Conservation (phyloP, 2,329 filamentous ascomycete genomes). For the Penicillium brevicompactum region DNA sequence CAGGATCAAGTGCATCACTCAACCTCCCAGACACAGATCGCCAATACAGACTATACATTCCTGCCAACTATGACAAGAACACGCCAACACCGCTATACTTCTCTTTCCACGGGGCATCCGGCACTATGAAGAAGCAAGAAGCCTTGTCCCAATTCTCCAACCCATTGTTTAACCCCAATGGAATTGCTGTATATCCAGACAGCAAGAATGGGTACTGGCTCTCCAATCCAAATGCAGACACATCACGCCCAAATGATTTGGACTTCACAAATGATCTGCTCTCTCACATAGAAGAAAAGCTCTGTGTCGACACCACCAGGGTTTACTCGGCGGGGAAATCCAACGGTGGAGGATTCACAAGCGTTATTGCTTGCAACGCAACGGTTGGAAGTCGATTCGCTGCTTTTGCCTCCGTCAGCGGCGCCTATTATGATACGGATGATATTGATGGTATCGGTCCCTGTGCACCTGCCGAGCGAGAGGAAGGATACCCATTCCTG, state of each 20-base stretch:
- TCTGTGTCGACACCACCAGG: conserved; percentile 49
- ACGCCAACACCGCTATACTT: conserved; percentile 47
- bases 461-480: conserved; percentile 33
- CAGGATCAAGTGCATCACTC: conserved; percentile 16
- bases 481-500: conserved; percentile 23
- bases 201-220: conserved; percentile 41
- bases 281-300: conserved; percentile 38
- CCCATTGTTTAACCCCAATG: conserved; percentile 45
- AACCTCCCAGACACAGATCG: conserved; percentile 20
- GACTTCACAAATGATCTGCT: conserved; percentile 50
- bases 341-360: conserved; percentile 57
- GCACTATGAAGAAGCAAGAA: conserved; percentile 42
- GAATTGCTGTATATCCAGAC: conserved; percentile 50
- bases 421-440: conserved; percentile 46
- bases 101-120: conserved; percentile 51
- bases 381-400: conserved; percentile 47
- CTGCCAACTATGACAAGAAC: conserved; percentile 37
- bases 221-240: conserved; percentile 39
- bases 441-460: conserved; percentile 21
- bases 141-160: conserved; percentile 51
- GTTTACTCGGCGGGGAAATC: conserved; percentile 56
- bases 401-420: conserved; percentile 53
- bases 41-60: conserved; percentile 28
- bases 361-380: conserved; percentile 51
- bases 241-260: conserved; percentile 43